Base-by-base conservation (phyloP, 2,329 filamentous ascomycete genomes). In the Aspergillus pseudoviridinutans region DNA sequence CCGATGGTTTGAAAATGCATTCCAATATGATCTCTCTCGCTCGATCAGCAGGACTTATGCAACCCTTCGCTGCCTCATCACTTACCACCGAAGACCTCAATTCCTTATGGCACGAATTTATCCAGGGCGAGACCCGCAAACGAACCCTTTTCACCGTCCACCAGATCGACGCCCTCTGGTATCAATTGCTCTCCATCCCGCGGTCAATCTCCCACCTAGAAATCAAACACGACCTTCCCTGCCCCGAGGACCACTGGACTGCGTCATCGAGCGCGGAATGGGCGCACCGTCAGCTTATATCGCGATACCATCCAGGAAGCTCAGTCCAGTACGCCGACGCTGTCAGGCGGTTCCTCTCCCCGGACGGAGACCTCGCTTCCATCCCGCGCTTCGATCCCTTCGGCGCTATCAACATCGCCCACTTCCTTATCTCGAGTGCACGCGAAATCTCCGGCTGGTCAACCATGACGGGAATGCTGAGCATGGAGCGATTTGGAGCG, bases 191-290 rank as follows among this genome's bases (percentile, higher is more conserved):
- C 28, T 29, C 28, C 2, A 65, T 68, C 12, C 66, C 66, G 0
- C 65, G 66, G 38, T 66, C 60, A 9, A 65, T 68, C 46, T 68
- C 66, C 5, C 66, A 79, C 47, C 65, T 79, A 3, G 77, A 79
- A 64, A 73, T 79, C 59, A 79, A 78, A 58, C 74, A 78, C 53
- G 71, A 76, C 17, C 64, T 79, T 3, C 77, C 77, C 1, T 78
- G 74, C 50, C 71, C 74, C 0, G 67, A 70, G 49, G 67, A 68
- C 14, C 67, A 68, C 54, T 79, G 77, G 77, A 59, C 54, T 2
- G 75, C 77, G 1, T 56, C 68, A 1, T 73, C 76, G 1, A 66
- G 75, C 8, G 50, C 28, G 28, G 28, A 29, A 29, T 29, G 28
- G 28, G 28, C 28, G 28, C 28, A 29, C 9, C 28, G 28, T 9